These are phyloP conservation scores for Tylopilus felleus DNA, from an alignment of 768 basidiomycete species.

Conservation along the genomic window DNA sequence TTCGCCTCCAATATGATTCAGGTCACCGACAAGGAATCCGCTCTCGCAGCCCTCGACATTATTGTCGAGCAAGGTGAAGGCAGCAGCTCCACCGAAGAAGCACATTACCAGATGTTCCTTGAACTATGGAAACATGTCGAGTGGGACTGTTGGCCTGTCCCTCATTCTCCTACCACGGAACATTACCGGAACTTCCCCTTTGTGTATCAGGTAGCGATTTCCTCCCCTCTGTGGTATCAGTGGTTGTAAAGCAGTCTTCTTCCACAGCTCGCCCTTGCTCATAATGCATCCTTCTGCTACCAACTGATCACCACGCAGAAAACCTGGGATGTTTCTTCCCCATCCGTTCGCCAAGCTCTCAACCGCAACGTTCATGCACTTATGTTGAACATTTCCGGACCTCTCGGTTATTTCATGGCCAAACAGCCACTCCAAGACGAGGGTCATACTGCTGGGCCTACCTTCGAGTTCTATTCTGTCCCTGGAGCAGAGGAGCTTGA, in stretches of 20 bases:
- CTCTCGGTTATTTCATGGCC: not conserved
- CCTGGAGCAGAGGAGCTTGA: not conserved
- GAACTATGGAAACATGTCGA: not conserved
- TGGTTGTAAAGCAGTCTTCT: not conserved
- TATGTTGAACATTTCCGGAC: not conserved
- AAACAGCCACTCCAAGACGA: not conserved
- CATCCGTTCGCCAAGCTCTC: not conserved
- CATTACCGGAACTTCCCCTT: not conserved
- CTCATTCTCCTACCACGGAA: not conserved
- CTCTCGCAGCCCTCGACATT: not conserved
- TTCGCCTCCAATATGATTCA: not conserved
- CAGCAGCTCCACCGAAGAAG: not conserved
- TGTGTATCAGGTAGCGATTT: not conserved
- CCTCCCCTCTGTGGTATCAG: not conserved
- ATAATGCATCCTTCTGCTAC: not conserved
- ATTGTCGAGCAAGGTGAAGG: not conserved
- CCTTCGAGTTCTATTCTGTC: not conserved
- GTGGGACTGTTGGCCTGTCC: not conserved
- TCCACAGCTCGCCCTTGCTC: not conserved
- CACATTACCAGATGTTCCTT: not conserved
- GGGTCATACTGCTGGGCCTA: not conserved
- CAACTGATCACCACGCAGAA: not conserved
- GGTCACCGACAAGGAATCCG: not conserved
- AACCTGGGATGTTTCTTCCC: not conserved
- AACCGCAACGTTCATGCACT: not conserved